phyloP scores from a whole-genome alignment of 805 yeast species.

The Schwanniomyces pseudopolymorphus region DNA sequence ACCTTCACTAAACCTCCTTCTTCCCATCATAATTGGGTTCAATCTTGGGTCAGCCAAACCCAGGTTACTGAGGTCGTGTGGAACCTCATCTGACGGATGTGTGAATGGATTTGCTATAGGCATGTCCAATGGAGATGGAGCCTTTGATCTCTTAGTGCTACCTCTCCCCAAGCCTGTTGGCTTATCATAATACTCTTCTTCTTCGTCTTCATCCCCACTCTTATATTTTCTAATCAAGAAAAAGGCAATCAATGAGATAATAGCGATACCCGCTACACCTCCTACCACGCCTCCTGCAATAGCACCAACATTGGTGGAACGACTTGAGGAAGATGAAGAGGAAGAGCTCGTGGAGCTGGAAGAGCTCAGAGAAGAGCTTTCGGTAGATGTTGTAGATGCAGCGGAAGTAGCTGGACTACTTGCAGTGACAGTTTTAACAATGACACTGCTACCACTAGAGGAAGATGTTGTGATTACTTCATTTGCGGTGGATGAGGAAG shows the following conservation, averaged over 20 bases:
- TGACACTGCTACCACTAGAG: slow-evolving; percentile 6
- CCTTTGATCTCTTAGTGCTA: slow-evolving; percentile 15
- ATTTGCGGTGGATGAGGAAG: slow-evolving; percentile 1
- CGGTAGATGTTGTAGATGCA: slow-evolving; percentile 2
- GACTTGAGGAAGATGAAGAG: slow-evolving; percentile 7
- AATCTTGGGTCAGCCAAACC: slow-evolving; percentile 57
- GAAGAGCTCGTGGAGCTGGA: slow-evolving; percentile 4
- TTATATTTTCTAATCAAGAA: slow-evolving; percentile 32
- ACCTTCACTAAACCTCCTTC: slow-evolving; percentile 82
- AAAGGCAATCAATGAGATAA: slow-evolving; percentile 24
- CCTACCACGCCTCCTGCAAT: slow-evolving; percentile 49
- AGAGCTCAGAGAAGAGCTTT: slow-evolving; percentile 4
- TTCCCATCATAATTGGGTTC: slow-evolving; percentile 76
- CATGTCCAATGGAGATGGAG: slow-evolving; percentile 33
- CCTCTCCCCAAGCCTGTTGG: slow-evolving; percentile 17
- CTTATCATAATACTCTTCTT: slow-evolving; percentile 35
- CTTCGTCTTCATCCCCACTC: slow-evolving; percentile 32
- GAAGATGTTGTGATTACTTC: slow-evolving; percentile 4
- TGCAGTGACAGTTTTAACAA: slow-evolving; percentile 9
- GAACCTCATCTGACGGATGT: slow-evolving; percentile 48
- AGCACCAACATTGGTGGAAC: slow-evolving; percentile 31
- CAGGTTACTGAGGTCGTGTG: slow-evolving; percentile 13
- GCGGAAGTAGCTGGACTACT: not conserved
- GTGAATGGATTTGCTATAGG: slow-evolving; percentile 62
- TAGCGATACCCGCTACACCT: slow-evolving; percentile 32